Base-by-base conservation (phyloP, 2,329 filamentous ascomycete genomes). In the Pseudocercospora fuligena region DNA sequence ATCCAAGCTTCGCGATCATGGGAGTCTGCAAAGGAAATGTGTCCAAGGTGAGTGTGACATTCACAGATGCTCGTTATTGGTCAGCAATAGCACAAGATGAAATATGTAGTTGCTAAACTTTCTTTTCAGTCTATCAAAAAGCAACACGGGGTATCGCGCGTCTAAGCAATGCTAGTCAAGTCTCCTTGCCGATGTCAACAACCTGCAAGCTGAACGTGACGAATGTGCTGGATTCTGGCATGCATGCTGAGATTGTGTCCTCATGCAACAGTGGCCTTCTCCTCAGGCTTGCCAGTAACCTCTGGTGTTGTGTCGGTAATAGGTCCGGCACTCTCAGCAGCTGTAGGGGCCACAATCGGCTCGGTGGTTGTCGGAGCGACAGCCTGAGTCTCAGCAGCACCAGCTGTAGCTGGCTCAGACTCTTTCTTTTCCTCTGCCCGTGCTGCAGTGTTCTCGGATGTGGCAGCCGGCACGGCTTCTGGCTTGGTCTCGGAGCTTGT, bases 61-160 rank as follows among this genome's bases (percentile, higher is more conserved):
- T 27, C 27, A 27, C 27, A 27, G 27, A 27, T 27, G 27, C 27
- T 27, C 27, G 27, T 27, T 27, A 27, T 27, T 27, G 27, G 27
- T 27, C 27, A 27, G 27, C 27, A 27, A 27, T 27, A 27, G 27
- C 27, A 27, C 27, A 27, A 27, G 27, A 27, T 27, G 27, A 27
- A 27, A 27, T 27, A 27, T 27, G 27, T 27, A 27, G 27, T 27
- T 27, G 27, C 27, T 27, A 27, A 27, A 27, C 3, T 27, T 27
- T 27, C 27, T 31, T 5, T 31, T 31, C 29, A 31, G 29, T 31
- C 29, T 31, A 36, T 36, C 33, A 49, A 53, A 19, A 53, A 14
- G 9, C 54, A 65, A 31, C 63, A 65, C n/a, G 51, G 66, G 66
- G 66, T 67, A 67, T 67, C 65, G 23, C 23, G 66, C 66, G 59